These are phyloP conservation scores for Phymatotrichopsis omnivora DNA, from an alignment of 2,329 filamentous ascomycete genomes.

Conservation along the genomic window DNA sequence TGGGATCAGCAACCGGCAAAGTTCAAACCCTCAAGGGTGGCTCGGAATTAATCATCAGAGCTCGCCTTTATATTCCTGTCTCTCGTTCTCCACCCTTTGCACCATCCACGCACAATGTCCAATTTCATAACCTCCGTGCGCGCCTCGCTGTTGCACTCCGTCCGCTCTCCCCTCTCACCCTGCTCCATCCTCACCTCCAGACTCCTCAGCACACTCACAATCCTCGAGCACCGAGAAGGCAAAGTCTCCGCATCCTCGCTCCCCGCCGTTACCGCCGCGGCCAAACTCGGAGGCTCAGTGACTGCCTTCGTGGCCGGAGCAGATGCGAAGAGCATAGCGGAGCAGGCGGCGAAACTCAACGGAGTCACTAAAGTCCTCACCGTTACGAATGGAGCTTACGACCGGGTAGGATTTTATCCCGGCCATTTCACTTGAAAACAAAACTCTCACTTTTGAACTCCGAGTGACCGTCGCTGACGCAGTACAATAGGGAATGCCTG, in stretches of 20 bases:
- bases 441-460: conserved; percentile 3
- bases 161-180: background rate
- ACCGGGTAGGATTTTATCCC: conserved; percentile 55
- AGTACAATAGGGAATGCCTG: conserved; percentile 60
- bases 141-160: conserved; percentile 2
- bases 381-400: conserved; percentile 81
- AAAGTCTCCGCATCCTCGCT: conserved; percentile 74
- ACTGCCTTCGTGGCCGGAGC: conserved; percentile 80
- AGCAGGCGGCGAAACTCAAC: conserved; percentile 77
- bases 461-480: conserved; percentile 9
- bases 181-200: conserved; percentile 3
- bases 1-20: no score
- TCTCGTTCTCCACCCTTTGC: background rate
- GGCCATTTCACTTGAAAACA: no score
- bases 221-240: conserved; percentile 87
- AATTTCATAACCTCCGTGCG: conserved; percentile 2
- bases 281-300: conserved; percentile 73
- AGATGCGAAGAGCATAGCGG: conserved; percentile 63
- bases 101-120: conserved; percentile 8
- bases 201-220: conserved; percentile 74
- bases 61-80: no score
- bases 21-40: no score
- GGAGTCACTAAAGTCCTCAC: conserved; percentile 86
- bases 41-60: no score
- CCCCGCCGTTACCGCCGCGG: conserved; percentile 73